phyloP scores from a whole-genome alignment of 202 grass and related monocot species.

The Tripidium arundinaceum region DNA sequence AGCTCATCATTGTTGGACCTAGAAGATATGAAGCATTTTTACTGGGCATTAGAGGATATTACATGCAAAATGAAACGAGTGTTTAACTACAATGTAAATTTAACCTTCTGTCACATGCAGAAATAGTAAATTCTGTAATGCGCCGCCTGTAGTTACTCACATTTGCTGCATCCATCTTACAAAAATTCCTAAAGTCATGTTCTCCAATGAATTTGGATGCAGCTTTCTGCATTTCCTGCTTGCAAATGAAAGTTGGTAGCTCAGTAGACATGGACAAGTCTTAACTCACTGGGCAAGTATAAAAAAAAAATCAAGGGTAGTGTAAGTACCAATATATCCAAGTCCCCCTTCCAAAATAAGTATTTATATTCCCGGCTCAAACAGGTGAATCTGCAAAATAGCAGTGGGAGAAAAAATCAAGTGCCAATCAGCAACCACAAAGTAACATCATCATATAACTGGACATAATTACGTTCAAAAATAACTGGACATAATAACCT shows the following conservation, averaged over 20 bases:
- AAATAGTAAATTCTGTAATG: constrained; percentile 86
- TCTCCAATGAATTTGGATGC: constrained; percentile 75
- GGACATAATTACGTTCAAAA: too few relatives aligned
- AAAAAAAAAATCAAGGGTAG: constrained; percentile 27
- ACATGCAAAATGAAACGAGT: neutral
- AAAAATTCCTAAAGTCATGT: constrained; percentile 97
- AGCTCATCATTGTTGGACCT: constrained; percentile 74
- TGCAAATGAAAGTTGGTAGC: constrained; percentile 5
- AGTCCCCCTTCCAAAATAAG: constrained; percentile 79
- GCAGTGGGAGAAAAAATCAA: constrained; percentile 16
- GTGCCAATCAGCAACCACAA: neutral
- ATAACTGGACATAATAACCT: constrained; percentile 5
- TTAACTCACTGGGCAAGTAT: neutral
- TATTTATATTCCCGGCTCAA: constrained; percentile 87
- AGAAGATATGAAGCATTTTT: constrained; percentile 21
- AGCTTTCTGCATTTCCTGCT: constrained; percentile 86
- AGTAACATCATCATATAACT: neutral
- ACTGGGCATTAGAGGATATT: neutral
- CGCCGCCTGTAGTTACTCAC: constrained; percentile 77
- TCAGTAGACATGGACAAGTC: neutral
- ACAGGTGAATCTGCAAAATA: constrained; percentile 80
- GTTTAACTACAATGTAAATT: constrained; percentile 21
- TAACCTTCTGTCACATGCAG: constrained; percentile 56
- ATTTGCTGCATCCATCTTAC: constrained; percentile 96
- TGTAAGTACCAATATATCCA: constrained; percentile 58